Percentiles rank a stretch among this genome's conserved stretches.
Conservation (phyloP, 1,139 yeast species). For the Saccharomyces hybrid region DNA sequence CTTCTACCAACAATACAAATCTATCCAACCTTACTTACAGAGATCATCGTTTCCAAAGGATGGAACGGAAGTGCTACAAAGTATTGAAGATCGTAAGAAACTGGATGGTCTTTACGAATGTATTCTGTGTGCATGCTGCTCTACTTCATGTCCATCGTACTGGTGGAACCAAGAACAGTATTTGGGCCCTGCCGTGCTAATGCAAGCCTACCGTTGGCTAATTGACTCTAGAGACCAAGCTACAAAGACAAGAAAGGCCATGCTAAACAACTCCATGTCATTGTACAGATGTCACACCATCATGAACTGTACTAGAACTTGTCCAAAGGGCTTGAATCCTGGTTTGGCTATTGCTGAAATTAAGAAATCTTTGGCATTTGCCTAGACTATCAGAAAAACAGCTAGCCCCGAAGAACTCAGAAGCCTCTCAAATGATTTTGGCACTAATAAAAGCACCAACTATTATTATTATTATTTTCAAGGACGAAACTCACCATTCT, state of each 20-base stretch:
- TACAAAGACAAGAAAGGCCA: slow-evolving; percentile 66
- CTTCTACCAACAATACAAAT: slow-evolving; percentile 96
- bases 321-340: slow-evolving; percentile 99
- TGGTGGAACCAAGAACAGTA: slow-evolving; percentile 99
- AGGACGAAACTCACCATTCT: not conserved
- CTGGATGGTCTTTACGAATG: slow-evolving; percentile 96
- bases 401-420: not conserved
- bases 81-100: slow-evolving; percentile 89
- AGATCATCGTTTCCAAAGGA: slow-evolving; percentile 74
- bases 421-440: not conserved
- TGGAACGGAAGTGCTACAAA: slow-evolving; percentile 89
- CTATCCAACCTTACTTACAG: slow-evolving; percentile 94
- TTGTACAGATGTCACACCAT: slow-evolving; percentile 98
- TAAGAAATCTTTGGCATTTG: slow-evolving; percentile 80
- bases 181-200: slow-evolving; percentile 94
- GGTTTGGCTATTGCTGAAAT: slow-evolving; percentile 96
- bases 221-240: slow-evolving; percentile 96
- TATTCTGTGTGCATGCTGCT: slow-evolving; percentile 97
- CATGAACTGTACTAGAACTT: slow-evolving; percentile 95
- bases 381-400: slow-evolving; percentile 48
- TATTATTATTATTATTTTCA: not conserved
- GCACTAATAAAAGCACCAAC: not conserved
- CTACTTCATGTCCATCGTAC: slow-evolving; percentile 97
- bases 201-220: slow-evolving; percentile 99
- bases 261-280: slow-evolving; percentile 95